phyloP scores from a whole-genome alignment of 495 filamentous ascomycete genomes.

The Darksidea phi region DNA sequence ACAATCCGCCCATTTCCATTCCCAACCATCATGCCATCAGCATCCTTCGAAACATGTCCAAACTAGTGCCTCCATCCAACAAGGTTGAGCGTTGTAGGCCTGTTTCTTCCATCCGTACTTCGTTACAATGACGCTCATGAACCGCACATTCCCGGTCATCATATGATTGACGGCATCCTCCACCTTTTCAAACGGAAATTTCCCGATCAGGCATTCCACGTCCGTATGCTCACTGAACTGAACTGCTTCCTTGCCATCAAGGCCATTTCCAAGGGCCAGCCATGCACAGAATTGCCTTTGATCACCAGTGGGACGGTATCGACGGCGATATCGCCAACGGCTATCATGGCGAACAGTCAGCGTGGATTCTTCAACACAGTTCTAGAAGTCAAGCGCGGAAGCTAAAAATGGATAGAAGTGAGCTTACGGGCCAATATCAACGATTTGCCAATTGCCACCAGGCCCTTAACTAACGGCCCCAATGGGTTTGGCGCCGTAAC shows the following conservation, averaged over 20 bases:
- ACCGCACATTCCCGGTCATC: slow-evolving; percentile 47
- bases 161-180: slow-evolving; percentile 51
- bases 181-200: slow-evolving; percentile 57
- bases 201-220: slow-evolving; percentile 64
- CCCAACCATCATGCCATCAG: background rate
- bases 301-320: slow-evolving; percentile 51
- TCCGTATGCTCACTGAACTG: slow-evolving; percentile 56
- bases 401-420: background rate
- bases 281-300: slow-evolving; percentile 54
- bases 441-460: slow-evolving; percentile 59
- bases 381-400: background rate
- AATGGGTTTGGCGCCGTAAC: slow-evolving; percentile 63
- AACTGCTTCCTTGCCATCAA: slow-evolving; percentile 67
- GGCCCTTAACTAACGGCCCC: slow-evolving; percentile 53
- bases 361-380: background rate
- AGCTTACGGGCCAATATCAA: slow-evolving; percentile 55
- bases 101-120: slow-evolving; percentile 29
- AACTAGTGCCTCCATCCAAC: no score
- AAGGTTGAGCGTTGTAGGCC: no score
- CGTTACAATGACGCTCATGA: slow-evolving; percentile 52
- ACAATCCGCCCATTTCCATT: background rate
- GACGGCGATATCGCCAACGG: slow-evolving; percentile 54
- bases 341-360: slow-evolving; percentile 26
- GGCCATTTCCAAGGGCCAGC: slow-evolving; percentile 65
- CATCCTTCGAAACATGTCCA: background rate